These are phyloP conservation scores for Chrysoporthe puriensis DNA, from an alignment of 2,329 filamentous ascomycete species.

Conservation along the genomic window DNA sequence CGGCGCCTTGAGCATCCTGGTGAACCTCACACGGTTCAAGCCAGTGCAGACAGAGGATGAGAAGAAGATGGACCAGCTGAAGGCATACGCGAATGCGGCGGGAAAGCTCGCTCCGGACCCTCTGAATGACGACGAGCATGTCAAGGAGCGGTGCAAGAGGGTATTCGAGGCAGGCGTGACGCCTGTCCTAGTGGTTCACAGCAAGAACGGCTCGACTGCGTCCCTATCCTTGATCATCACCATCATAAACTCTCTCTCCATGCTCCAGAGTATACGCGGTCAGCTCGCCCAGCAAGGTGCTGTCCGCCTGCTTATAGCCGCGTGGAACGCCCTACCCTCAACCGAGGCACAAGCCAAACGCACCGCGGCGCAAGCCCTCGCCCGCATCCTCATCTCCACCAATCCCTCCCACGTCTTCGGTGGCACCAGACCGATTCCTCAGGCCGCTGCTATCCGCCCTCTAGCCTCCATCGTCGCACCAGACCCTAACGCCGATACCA, in stretches of 20 bases:
- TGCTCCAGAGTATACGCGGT: conserved; percentile 73
- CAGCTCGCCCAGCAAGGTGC: conserved; percentile 92
- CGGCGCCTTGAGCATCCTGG: conserved; percentile 81
- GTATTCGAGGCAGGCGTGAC: conserved; percentile 80
- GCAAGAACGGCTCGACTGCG: conserved; percentile 71
- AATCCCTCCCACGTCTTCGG: conserved; percentile 85
- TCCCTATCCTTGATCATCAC: conserved; percentile 74
- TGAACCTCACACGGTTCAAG: conserved; percentile 81
- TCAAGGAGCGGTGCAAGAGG: conserved; percentile 73
- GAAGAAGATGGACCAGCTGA: conserved; percentile 87
- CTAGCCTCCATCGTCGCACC: conserved; percentile 74
- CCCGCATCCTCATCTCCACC: conserved; percentile 83
- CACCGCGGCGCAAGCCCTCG: conserved; percentile 77
- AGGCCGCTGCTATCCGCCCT: conserved; percentile 80
- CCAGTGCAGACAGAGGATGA: conserved; percentile 85
- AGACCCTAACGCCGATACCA: conserved; percentile 63
- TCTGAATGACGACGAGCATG: conserved; percentile 76
- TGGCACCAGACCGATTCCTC: conserved; percentile 71
- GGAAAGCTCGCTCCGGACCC: conserved; percentile 68
- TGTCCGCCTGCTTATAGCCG: conserved; percentile 78
- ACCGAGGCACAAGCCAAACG: conserved; percentile 52
- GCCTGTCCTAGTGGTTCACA: conserved; percentile 75
- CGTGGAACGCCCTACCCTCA: conserved; percentile 65
- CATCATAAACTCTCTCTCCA: conserved; percentile 78
- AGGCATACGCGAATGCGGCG: conserved; percentile 88